Base-by-base conservation (phyloP, 768 basidiomycete genomes). In the Lactarius pseudohatsudake region DNA sequence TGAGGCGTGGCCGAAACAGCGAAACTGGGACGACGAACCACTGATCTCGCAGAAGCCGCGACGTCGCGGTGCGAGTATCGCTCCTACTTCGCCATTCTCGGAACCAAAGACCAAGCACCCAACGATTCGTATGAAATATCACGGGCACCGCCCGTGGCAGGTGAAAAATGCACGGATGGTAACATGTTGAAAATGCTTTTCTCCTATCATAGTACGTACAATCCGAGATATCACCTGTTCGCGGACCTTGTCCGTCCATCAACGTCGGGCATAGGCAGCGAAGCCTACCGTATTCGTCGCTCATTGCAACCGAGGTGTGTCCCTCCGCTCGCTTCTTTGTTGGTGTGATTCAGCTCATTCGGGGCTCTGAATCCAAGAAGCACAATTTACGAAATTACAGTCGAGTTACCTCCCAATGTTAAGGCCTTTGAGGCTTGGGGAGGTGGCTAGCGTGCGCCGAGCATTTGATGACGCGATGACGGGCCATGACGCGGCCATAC, bases 1-100 rank as follows among this genome's bases (percentile, higher is more conserved):
- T 57, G 62, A 43, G 62, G 62, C 62, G 55, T 63, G 15, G 7
- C 62, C 62, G 62, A 34, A 41, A 30, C 16, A 7, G n/a, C 62
- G 55, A 34, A 41, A 41, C 26, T n/a, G 28, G 54, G 20, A 56
- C 54, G 16, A 56, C 18, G 59, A 38, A 18, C 9, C 62, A n/a
- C 16, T 20, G 40, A 57, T 41, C 15, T 45, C 20, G 53, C 16
- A 8, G 47, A 26, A 22, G 47, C 47, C 62, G 41, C 28, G 30
- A 45, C 36, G n/a, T 45, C 62, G 41, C 62, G 55, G 22, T 26
- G 41, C 62, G 55, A 56, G 15, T 15, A 38, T 57, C 40, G 62
- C 62, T 63, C 55, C 30, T 10, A 22, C 30, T 18, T 43, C 18
- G 13, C 22, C n/a, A 26, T 62, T 63, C 55, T 43, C 40, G 55